A percentile compares a stretch with the other conserved stretches of the same genome.
phyloP scores from a whole-genome alignment of 495 filamentous ascomycete species.

The Penicillium taxi region DNA sequence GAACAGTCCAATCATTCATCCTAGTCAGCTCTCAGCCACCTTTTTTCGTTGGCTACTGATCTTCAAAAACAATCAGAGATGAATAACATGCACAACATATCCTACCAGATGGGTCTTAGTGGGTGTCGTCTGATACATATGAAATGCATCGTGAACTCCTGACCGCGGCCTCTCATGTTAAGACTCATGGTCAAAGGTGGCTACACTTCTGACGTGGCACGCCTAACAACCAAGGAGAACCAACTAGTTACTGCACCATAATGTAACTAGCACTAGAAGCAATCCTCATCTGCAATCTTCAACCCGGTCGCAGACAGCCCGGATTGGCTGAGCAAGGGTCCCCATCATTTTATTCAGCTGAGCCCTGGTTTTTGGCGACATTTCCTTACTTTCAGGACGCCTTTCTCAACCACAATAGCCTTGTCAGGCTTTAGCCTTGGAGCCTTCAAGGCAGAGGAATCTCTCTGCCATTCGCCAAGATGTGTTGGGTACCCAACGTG shows the following conservation, averaged over 20 bases:
- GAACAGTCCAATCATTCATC: slow-evolving; percentile 13
- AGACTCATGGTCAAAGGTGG: slow-evolving; percentile 7
- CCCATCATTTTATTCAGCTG: slow-evolving; percentile 4
- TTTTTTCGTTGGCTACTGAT: slow-evolving; percentile 8
- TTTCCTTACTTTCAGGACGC: slow-evolving; percentile 10
- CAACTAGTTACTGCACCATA: too few species aligned
- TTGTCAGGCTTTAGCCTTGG: neutral
- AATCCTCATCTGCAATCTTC: slow-evolving; percentile 11
- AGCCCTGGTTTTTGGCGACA: slow-evolving; percentile 4
- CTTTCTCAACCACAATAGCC: slow-evolving; percentile 2
- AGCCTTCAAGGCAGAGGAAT: too few species aligned
- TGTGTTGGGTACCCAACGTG: slow-evolving; percentile 1
- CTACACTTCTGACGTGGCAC: slow-evolving; percentile 28
- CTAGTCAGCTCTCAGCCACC: slow-evolving; percentile 8
- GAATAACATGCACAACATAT: slow-evolving; percentile 6
- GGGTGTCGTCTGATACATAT: slow-evolving; percentile 18
- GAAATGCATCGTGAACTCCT: slow-evolving; percentile 9
- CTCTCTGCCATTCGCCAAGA: too few species aligned
- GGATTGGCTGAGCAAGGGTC: slow-evolving; percentile 6
- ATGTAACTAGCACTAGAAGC: slow-evolving; percentile 5
- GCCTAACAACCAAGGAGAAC: slow-evolving; percentile 4
- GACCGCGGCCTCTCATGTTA: slow-evolving; percentile 9
- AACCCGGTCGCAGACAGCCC: slow-evolving; percentile 3
- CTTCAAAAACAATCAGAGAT: slow-evolving; percentile 6
- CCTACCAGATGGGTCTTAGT: slow-evolving; percentile 15